phyloP scores from a whole-genome alignment of 768 basidiomycete genomes.

The Psilocybe cubensis region DNA sequence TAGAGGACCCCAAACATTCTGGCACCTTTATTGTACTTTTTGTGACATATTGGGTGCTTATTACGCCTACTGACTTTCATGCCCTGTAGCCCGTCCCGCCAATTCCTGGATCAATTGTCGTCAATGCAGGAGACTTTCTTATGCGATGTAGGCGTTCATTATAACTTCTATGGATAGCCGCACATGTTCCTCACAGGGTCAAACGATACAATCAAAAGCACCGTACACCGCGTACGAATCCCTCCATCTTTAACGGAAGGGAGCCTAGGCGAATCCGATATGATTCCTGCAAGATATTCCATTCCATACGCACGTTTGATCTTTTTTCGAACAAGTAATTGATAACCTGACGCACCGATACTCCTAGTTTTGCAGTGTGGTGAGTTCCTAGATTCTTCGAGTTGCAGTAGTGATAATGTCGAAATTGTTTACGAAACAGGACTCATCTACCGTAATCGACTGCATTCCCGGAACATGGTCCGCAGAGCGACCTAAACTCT shows the following conservation, averaged over 20 bases:
- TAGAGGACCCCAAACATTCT: conserved; percentile 54
- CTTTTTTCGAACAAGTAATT: not conserved
- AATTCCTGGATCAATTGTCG: conserved; percentile 47
- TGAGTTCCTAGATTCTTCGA: conserved; percentile 18
- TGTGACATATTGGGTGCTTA: not conserved
- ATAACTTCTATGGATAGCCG: not conserved
- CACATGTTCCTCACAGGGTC: conserved; percentile 35
- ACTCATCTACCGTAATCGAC: conserved; percentile 46
- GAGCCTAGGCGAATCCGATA: conserved; percentile 32
- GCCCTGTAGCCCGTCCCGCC: conserved; percentile 40
- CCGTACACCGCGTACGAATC: conserved; percentile 55
- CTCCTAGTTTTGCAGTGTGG: conserved; percentile 35
- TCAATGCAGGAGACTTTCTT: conserved; percentile 56
- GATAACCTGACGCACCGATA: not conserved
- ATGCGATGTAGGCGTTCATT: conserved; percentile 44
- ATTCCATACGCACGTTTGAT: conserved; percentile 57
- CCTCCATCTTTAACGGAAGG: conserved; percentile 27
- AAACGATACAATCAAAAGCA: conserved; percentile 50
- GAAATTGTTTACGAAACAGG: conserved; percentile 25
- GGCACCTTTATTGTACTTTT: conserved; percentile 41
- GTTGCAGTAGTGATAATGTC: conserved; percentile 17
- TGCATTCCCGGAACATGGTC: conserved; percentile 57
- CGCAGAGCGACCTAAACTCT: conserved; percentile 47
- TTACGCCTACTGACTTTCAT: not conserved
- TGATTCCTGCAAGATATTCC: conserved; percentile 54